phyloP scores from a whole-genome alignment of 108 stramenopile species.

The Cyclotella cryptica region DNA sequence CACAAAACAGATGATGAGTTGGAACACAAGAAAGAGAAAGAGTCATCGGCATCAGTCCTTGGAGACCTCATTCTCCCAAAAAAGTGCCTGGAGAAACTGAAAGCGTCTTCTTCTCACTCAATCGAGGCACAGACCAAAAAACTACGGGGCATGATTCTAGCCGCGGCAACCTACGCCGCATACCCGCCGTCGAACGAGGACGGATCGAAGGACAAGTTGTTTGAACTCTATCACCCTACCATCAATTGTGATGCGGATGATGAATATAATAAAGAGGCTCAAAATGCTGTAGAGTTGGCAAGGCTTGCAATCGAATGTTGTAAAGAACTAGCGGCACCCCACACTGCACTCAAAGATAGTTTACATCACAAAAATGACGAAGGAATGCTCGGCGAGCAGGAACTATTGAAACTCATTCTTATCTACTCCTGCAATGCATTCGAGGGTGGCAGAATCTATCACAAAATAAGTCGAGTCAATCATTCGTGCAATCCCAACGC shows the following conservation, averaged over 20 bases:
- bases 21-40: constrained; percentile 15
- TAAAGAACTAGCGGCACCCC: constrained; percentile 36
- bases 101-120: constrained; percentile 31
- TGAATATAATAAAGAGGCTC: constrained; percentile 37
- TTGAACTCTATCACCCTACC: constrained; percentile 69
- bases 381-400: constrained; percentile 26
- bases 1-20: background rate
- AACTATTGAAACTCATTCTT: constrained; percentile 54
- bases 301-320: constrained; percentile 55
- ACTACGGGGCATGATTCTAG: constrained; percentile 73
- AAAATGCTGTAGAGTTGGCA: constrained; percentile 51
- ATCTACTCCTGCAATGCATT: constrained; percentile 86
- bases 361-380: constrained; percentile 15
- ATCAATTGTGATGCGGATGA: constrained; percentile 14
- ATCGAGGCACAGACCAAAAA: constrained; percentile 34
- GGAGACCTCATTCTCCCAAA: constrained; percentile 32
- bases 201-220: constrained; percentile 26
- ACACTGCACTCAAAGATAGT: constrained; percentile 23
- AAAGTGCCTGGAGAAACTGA: constrained; percentile 6
- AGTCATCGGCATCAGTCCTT: constrained; percentile 1
- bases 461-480: constrained; percentile 65
- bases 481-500: constrained; percentile 88
- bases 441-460: constrained; percentile 81
- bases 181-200: constrained; percentile 20
- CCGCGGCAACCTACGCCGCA: constrained; percentile 57